Conservation (phyloP, 768 basidiomycete genomes). For the Pholiota molesta region DNA sequence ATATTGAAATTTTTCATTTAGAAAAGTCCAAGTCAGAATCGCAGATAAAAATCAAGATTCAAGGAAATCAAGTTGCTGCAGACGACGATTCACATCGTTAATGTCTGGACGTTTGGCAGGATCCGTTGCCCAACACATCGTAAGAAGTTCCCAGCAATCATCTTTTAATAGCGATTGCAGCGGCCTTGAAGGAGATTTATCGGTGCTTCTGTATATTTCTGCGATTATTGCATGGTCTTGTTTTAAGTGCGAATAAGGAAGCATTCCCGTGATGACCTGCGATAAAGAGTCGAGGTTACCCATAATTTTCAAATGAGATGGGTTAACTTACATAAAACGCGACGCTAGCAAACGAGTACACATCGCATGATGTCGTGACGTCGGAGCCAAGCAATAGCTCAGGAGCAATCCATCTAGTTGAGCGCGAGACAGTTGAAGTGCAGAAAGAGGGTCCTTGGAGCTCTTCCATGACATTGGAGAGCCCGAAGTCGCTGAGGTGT, state of each 20-base stretch:
- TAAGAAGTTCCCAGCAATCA: neutral
- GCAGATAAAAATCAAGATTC: too few relatives aligned
- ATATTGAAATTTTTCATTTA: too few relatives aligned
- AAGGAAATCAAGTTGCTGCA: too few relatives aligned
- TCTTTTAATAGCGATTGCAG: neutral
- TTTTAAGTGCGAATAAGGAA: neutral
- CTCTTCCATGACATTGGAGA: slow-evolving; percentile 30
- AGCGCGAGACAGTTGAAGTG: slow-evolving; percentile 31
- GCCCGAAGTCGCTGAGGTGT: slow-evolving; percentile 39
- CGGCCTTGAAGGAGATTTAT: neutral
- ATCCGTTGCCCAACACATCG: neutral
- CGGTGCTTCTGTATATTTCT: neutral
- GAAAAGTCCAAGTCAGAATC: too few relatives aligned
- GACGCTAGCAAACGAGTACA: slow-evolving; percentile 41
- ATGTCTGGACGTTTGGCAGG: neutral
- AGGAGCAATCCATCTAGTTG: slow-evolving; percentile 37
- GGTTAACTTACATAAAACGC: slow-evolving; percentile 22
- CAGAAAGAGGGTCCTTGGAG: slow-evolving; percentile 23
- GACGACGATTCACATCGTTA: neutral
- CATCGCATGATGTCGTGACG: slow-evolving; percentile 27
- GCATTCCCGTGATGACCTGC: neutral
- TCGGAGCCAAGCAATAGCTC: slow-evolving; percentile 26
- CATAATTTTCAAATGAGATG: neutral
- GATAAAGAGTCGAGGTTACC: neutral
- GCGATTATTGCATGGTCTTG: neutral